phyloP scores from a whole-genome alignment of 345 rosid genomes.

The Gossypium anomalum region DNA sequence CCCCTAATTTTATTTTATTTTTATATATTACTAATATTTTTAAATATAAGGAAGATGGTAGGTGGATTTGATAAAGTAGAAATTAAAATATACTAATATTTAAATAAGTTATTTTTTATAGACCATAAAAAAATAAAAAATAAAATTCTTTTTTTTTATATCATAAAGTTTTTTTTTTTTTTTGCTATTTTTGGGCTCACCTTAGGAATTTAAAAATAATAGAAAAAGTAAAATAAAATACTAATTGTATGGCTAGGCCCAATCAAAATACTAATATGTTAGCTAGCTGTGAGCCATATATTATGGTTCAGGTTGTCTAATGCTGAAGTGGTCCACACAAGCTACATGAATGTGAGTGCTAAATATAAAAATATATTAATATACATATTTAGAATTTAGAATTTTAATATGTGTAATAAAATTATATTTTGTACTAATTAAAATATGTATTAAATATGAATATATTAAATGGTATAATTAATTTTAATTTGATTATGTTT shows the following conservation, averaged over 20 bases:
- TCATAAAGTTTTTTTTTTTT: not conserved
- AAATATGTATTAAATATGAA: too few relatives aligned
- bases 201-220: not conserved
- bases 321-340: constrained; percentile 26
- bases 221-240: not conserved
- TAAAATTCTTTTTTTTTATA: not conserved
- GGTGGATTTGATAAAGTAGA: not conserved
- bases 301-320: not conserved
- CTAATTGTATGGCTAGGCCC: constrained; percentile 11
- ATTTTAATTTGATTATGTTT: too few relatives aligned
- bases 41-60: not conserved
- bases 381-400: too few relatives aligned
- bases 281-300: not conserved
- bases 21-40: not conserved
- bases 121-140: too few relatives aligned
- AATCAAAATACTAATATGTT: not conserved
- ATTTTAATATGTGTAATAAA: too few relatives aligned
- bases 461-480: too few relatives aligned
- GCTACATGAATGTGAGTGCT: not conserved
- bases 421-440: too few relatives aligned
- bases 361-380: too few relatives aligned
- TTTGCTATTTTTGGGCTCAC: not conserved
- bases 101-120: not conserved
- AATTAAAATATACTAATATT: not conserved
- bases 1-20: not conserved